Conservation (phyloP, 805 yeast species). For the Maudiozyma pseudohumilis region DNA sequence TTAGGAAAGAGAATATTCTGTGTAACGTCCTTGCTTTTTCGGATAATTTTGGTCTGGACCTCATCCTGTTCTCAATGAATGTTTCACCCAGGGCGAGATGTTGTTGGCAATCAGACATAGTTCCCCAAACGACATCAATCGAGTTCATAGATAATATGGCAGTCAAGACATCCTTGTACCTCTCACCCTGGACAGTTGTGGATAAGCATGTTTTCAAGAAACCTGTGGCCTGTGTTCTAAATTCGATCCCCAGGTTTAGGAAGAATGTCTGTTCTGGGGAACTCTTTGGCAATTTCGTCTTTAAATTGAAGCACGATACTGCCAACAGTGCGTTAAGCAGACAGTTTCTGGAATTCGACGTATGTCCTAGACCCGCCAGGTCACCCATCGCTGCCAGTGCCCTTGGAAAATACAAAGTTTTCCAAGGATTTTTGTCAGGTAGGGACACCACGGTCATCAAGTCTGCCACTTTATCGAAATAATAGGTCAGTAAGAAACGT, state of each 20-base stretch:
- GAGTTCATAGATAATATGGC: slow-evolving; percentile 81
- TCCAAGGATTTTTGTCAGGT: slow-evolving; percentile 73
- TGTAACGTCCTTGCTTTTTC: slow-evolving; percentile 71
- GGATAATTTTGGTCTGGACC: slow-evolving; percentile 52
- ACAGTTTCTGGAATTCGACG: slow-evolving; percentile 70
- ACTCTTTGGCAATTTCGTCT: slow-evolving; percentile 58
- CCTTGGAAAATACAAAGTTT: slow-evolving; percentile 72
- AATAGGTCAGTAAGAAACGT: slow-evolving; percentile 60
- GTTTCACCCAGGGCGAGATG: slow-evolving; percentile 70
- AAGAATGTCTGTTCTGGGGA: slow-evolving; percentile 62
- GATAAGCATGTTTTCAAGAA: slow-evolving; percentile 53
- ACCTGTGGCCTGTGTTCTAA: slow-evolving; percentile 63
- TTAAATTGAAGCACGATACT: slow-evolving; percentile 71
- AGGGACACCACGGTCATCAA: slow-evolving; percentile 62
- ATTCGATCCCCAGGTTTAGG: slow-evolving; percentile 59
- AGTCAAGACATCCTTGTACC: slow-evolving; percentile 74
- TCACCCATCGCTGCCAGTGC: slow-evolving; percentile 80
- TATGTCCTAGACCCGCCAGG: slow-evolving; percentile 58
- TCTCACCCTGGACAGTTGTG: slow-evolving; percentile 44
- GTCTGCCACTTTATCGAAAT: slow-evolving; percentile 68
- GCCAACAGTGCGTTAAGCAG: slow-evolving; percentile 70
- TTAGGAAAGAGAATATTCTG: slow-evolving; percentile 65
- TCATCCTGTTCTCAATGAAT: slow-evolving; percentile 61
- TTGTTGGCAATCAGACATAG: slow-evolving; percentile 74
- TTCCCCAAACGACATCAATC: slow-evolving; percentile 84